Base-by-base conservation (phyloP, 352 stramenopile genomes). In the Elongisporangium anandrum region DNA sequence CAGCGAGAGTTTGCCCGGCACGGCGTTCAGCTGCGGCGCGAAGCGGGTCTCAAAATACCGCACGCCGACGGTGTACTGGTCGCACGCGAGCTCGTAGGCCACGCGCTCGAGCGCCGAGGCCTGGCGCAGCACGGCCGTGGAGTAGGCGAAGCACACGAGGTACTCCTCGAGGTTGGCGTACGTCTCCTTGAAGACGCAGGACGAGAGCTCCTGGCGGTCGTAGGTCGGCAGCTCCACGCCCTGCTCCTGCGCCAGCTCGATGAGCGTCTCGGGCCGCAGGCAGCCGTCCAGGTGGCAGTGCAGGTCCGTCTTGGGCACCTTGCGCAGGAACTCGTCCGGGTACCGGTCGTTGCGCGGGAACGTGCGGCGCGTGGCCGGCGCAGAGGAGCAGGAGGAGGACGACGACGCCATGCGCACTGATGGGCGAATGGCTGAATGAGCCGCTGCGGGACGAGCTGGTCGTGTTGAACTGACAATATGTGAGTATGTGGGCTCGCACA, bases 21-120 rank as follows among this genome's bases (percentile, higher is more conserved):
- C 66, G 0, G 85, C 84, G 38, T 91, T 75, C 13, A 96, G 64
- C 58, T 96, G 88, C 24, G 88, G 88, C 0, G 88, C 88, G 52
- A 96, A 96, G 38, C 88, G 78, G 8, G 86, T 76, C 70, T 96
- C 88, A 29, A 96, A 88, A 71, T 96, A 95, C 8, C 87, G 68
- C 48, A 96, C 87, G 8, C 88, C 88, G 2, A 89, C 50, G 12
- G 73, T 29, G 59, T 83, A 95, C 52, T 93, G 79, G 60, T 96
- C 88, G n/a, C 67, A 72, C 1, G 71, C 87, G 24, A 95, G 81
- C 65, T 96, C 88, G 64, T 94, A 96, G 2, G 85, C 74, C 1
- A 96, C 86, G 19, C 88, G 81, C 62, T 96, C 88, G 55, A 96
- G 69, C 16, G 85, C 86, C 3, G 56, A 63, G 1, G 66, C 58